phyloP scores from a whole-genome alignment of 352 stramenopile genomes.

The Thraustotheca clavata region DNA sequence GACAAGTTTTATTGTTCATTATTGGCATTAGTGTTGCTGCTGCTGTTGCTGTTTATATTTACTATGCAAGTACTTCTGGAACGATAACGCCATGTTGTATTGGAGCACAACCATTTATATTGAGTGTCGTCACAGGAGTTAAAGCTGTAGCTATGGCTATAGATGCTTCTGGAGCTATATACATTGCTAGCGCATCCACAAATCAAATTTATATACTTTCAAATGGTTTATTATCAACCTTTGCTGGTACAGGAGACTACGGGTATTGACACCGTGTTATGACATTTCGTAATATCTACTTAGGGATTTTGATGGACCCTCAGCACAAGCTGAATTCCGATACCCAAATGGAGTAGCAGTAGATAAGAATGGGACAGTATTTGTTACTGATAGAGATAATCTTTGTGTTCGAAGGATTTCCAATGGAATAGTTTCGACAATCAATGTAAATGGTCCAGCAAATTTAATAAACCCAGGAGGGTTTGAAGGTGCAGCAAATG shows the following conservation, averaged over 20 bases:
- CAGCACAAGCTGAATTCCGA: background rate
- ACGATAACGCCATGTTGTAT: background rate
- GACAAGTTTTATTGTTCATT: background rate
- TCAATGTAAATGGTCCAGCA: background rate
- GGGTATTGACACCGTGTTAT: background rate
- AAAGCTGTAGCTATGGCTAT: background rate
- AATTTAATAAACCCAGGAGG: background rate
- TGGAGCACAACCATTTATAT: background rate
- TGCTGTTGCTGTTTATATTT: background rate
- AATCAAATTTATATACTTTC: background rate
- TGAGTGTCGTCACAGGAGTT: background rate
- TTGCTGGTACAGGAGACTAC: background rate
- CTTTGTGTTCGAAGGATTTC: background rate
- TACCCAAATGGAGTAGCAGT: slow-evolving; percentile 12
- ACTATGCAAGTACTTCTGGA: background rate
- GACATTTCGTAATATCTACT: background rate
- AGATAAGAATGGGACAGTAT: background rate
- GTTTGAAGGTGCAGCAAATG: slow-evolving; percentile 12
- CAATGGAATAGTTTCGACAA: slow-evolving; percentile 13
- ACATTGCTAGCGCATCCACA: slow-evolving; percentile 8
- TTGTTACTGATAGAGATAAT: slow-evolving; percentile 9
- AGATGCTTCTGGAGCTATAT: background rate
- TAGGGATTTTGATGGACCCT: slow-evolving; percentile 1
- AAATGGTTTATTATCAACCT: background rate
- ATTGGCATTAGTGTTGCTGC: background rate